Base-by-base conservation (phyloP, 495 filamentous ascomycete genomes). In the Trichoderma erinaceum region DNA sequence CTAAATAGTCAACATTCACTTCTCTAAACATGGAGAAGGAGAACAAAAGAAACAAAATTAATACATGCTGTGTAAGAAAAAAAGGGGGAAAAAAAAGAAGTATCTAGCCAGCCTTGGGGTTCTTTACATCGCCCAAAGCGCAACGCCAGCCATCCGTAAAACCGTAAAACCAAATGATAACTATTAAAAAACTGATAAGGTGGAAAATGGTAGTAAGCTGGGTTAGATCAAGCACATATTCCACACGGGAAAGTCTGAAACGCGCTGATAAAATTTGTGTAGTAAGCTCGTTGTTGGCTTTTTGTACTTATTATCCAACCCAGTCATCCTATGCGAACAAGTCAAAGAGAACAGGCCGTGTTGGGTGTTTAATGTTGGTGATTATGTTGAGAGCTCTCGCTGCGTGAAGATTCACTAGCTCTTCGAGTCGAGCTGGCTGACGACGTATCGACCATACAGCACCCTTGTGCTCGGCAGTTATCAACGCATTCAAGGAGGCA, bases 401-500 rank as follows among this genome's bases (percentile, higher is more conserved):
- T 61, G 41, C 44, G 66, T 2, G 63, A 32, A 41, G 73, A 73
- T 48, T 76, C 73, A 56, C 70, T 76, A 41, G 67, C 70, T 21
- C 72, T 63, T 8, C 71, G 73, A 38, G 66, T 73, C 15, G 74
- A 74, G 41, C 69, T 71, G 0, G 74, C 71, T 66, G 73, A 68
- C 67, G 77, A 70, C 63, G 70, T 63, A 8, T 69, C 68, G 58
- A 73, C 64, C 2, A 71, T 68, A 66, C 92, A 98, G 78, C 94
- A 99, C 66, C 91, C 87, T 66, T 84, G 85, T 0, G 81, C 84
- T 18, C 81, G 84, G 72, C 93, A 98, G 67, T 91, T 86, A 69
- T 96, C 92, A 8, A 92, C 90, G 66, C 94, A 97, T 65, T 93
- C 91, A 13, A 98, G 75, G 64, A 98, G 80, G 73, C 94, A 98